Evolutionary conservation across 2,329 filamentous ascomycete genomes (phyloP).

Genomic region (Dactylonectria estremocensis): DNA sequence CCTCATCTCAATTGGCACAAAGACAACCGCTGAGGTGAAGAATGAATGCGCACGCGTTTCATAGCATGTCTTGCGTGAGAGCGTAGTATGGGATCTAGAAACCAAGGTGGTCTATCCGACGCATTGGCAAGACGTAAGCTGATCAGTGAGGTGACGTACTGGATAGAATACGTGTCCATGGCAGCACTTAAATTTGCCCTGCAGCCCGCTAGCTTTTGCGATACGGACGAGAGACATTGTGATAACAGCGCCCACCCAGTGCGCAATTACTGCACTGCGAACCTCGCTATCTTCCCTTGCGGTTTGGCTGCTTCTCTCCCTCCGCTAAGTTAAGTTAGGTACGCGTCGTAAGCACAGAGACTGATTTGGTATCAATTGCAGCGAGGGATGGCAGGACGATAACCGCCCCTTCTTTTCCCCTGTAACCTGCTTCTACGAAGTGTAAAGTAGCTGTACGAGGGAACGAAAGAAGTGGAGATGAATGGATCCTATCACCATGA

Average conservation of each 20-base stretch:
- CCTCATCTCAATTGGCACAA: neutral
- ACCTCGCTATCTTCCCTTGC: constrained; percentile 11
- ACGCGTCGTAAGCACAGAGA: constrained; percentile 29
- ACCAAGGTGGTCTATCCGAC: constrained; percentile 8
- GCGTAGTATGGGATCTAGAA: neutral
- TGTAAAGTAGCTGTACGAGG: neutral
- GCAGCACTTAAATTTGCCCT: constrained; percentile 18
- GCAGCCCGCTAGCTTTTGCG: constrained; percentile 1
- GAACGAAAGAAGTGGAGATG: neutral
- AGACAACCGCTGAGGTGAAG: neutral
- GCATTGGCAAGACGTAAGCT: constrained; percentile 25
- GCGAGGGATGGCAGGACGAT: neutral
- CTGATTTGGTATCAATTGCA: neutral
- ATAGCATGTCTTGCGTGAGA: constrained; percentile 8
- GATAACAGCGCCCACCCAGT: neutral
- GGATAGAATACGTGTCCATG: constrained; percentile 25
- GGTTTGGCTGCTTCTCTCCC: neutral
- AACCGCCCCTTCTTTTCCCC: neutral
- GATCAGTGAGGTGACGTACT: constrained; percentile 22
- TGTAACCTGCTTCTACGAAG: neutral
- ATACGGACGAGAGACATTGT: neutral
- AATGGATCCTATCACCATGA: neutral
- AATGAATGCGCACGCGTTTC: constrained; percentile 1
- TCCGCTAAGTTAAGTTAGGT: neutral
- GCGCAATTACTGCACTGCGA: neutral